Evolutionary conservation across 1,284 basidiomycete genomes (phyloP), one percentile per base, ranked within the genome.

Genomic region (Ustilago loliicola): DNA sequence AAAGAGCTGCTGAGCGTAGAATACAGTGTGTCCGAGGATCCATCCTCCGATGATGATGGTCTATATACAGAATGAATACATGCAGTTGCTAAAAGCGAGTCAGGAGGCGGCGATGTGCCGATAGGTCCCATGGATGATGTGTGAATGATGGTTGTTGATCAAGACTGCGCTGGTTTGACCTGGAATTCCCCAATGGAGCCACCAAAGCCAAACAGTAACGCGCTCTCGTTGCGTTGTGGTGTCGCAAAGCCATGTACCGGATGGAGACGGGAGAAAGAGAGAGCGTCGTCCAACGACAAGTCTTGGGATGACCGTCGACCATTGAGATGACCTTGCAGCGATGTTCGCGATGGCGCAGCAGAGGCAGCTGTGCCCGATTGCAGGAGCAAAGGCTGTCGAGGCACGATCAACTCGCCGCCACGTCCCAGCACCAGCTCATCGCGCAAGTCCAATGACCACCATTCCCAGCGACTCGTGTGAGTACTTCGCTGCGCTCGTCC

Each of bases 171-270:
- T 40, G 57, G 15, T 27, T 54, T 54, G 48, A 67, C 47, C 17
- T 57, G 48, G 15, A 67, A 32, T 23, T 52, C 34, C 8, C 70
- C 75, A 19, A 77, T 42, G 2, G 70, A 78, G 36, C 61, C 67
- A 23, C 76, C 76, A 48, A 73, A 78, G 42, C 76, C 76, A 45
- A 78, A 78, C 15, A 71, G 32, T 15, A 78, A 52, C 9, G 48
- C 40, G 1, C 23, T 58, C 48, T 63, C 62, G 21, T 60, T 25
- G 25, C 51, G 60, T 42, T 62, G 58, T 27, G 58, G 19, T 3
- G 47, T 45, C 3, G 27, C 34, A 15, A 59, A 61, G 8, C 64
- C 72, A 23, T 25, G 53, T 6, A 77, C n/a, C 3, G 76, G 76
- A 52, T 72, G 55, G 36, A 78, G 38, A 30, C 72, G 63, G 19